Evolutionary conservation across 306 rosid species (phyloP).

Genomic region (Lotus japonicus): DNA sequence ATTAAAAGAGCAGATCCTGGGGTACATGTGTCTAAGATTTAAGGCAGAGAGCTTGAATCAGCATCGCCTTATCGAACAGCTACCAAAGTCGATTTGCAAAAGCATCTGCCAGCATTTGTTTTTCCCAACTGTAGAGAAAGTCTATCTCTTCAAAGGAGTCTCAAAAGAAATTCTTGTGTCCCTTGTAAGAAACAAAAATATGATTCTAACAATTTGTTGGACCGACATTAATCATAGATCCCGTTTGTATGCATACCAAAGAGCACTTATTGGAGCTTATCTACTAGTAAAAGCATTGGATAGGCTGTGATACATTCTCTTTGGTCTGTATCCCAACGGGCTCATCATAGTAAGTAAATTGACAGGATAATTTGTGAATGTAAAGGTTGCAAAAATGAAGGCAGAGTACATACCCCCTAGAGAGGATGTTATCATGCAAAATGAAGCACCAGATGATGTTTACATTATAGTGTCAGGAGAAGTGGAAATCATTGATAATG

Average conservation of each 20-base stretch:
- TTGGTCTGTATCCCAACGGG: no score
- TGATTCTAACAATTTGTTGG: neutral
- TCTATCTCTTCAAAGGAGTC: conserved; percentile 73
- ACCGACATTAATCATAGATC: neutral
- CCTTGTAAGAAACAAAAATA: conserved; percentile 42
- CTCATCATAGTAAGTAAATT: neutral
- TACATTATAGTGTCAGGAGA: conserved; percentile 89
- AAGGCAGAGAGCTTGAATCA: conserved; percentile 90
- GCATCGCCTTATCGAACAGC: conserved; percentile 68
- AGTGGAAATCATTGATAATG: conserved; percentile 59
- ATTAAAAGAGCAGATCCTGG: conserved; percentile 68
- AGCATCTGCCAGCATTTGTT: conserved; percentile 72
- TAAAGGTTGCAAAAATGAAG: conserved; percentile 73
- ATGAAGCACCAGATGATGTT: conserved; percentile 71
- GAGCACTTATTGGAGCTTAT: no score
- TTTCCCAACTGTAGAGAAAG: conserved; percentile 51
- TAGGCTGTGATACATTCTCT: no score
- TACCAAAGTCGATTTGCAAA: conserved; percentile 78
- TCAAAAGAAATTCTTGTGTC: conserved; percentile 54
- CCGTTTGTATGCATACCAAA: no score
- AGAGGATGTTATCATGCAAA: conserved; percentile 81
- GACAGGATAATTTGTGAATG: neutral
- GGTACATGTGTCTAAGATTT: conserved; percentile 88
- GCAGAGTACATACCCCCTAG: conserved; percentile 92
- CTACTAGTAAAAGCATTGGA: no score